Base-by-base conservation (phyloP, 805 yeast genomes). In the Metschnikowia sp. region DNA sequence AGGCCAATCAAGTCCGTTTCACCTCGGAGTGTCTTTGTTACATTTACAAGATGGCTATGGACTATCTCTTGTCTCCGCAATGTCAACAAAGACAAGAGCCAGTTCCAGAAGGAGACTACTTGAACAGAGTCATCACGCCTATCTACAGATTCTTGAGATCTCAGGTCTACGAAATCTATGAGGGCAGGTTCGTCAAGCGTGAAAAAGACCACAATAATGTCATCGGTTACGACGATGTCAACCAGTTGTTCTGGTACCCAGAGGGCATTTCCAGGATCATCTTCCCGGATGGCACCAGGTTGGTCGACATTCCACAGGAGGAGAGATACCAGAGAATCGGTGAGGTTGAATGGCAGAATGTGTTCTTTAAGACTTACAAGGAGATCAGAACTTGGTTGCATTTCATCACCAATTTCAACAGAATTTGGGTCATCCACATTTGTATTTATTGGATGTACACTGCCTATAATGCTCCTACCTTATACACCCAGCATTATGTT, bases 171-270 rank as follows among this genome's bases (percentile, higher is more conserved):
- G 94, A 86, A 69, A 80, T 86, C 57, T 78, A 79, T 53, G 89
- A 86, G 58, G 94, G 94, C 50, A 83, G 89, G 69, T 86, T 79
- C 58, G 84, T 86, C 51, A 86, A 86, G 68, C 84, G 96, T 73
- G 94, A 87, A 74, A 83, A 74, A 64, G 96, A 87, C 66, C 96
- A 87, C 70, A 84, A 84, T 71, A 74, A 82, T 55, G 74, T 87
- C 54, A 79, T 87, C 61, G 95, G 99, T 69, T 94, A 94, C 69
- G 99, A 94, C 75, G 99, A 94, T 76, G 96, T 94, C 51, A 94
- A 94, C 71, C 99, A 94, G 77, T 79, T 94, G 60, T 94, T 95
- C 74, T 94, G 99, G 99, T 94, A 95, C 72, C 97, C 98, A 40
- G 98, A 95, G 74, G 99, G 99, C 78, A 87, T 94, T 56, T 84